Conservation (phyloP, 2,329 filamentous ascomycete species). For the Talaromyces sp. region DNA sequence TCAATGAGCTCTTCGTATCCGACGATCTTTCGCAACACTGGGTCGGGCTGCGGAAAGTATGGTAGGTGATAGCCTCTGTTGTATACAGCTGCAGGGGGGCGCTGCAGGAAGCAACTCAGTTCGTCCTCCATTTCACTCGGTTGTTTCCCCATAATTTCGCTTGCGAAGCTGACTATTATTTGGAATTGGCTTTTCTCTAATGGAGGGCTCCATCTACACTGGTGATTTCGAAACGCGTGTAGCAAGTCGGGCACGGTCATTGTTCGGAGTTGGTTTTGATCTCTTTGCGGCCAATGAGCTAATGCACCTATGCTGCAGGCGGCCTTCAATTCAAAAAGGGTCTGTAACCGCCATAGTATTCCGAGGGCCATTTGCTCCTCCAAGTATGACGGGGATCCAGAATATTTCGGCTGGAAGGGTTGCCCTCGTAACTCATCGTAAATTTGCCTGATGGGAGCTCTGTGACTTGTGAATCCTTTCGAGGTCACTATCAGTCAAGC, state of each 20-base stretch:
- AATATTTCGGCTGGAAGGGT: not conserved
- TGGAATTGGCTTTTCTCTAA: too few species aligned
- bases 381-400: not conserved
- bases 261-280: not conserved
- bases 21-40: too few species aligned
- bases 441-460: too few species aligned
- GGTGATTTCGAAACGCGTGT: too few species aligned
- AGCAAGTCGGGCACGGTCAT: not conserved
- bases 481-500: not conserved
- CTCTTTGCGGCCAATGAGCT: not conserved
- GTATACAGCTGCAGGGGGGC: not conserved
- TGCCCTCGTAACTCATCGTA: not conserved
- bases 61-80: not conserved
- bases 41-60: not conserved
- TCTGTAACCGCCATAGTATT: not conserved
- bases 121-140: not conserved
- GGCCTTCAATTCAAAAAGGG: not conserved
- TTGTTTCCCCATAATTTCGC: not conserved
- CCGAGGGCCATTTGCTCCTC: not conserved
- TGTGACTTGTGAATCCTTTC: too few species aligned
- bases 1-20: too few species aligned
- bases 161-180: too few species aligned
- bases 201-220: too few species aligned
- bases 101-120: not conserved
- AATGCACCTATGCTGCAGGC: not conserved